Conservation (phyloP, 2,329 filamentous ascomycete species). For the Pestalotiopsis sp. region DNA sequence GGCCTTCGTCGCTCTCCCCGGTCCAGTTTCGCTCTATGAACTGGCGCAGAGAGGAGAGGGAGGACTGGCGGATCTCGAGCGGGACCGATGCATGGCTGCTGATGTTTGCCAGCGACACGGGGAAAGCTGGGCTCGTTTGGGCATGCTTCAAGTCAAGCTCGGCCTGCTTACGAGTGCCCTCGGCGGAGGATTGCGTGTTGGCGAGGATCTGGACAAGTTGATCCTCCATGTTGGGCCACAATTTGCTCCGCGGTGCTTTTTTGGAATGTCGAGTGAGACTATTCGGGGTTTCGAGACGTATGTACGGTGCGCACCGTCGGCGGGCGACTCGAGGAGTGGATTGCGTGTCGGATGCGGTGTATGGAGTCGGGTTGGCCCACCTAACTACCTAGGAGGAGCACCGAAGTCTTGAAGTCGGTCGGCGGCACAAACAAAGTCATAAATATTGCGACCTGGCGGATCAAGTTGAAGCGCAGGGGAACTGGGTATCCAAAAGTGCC, state of each 20-base stretch:
- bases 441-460: neutral
- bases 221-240: conserved; percentile 74
- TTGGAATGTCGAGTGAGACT: neutral
- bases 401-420: neutral
- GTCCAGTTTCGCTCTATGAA: conserved; percentile 89
- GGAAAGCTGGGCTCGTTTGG: conserved; percentile 72
- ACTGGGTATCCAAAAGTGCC: neutral
- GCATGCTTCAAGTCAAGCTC: conserved; percentile 80
- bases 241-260: neutral
- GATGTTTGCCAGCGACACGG: conserved; percentile 78
- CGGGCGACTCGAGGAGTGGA: neutral
- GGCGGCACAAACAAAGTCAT: neutral
- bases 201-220: conserved; percentile 86
- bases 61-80: conserved; percentile 78
- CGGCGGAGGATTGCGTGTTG: conserved; percentile 79
- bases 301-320: neutral
- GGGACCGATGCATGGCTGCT: conserved; percentile 76
- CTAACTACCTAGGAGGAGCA: neutral
- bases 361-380: neutral
- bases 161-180: conserved; percentile 80
- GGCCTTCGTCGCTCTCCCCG: conserved; percentile 69
- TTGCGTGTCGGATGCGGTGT: neutral
- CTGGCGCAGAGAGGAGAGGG: conserved; percentile 77
- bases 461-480: neutral
- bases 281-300: neutral